Evolutionary conservation across 257 asterid genomes (phyloP), one percentile per base, ranked within the genome.

Genomic region (Vinca minor): DNA sequence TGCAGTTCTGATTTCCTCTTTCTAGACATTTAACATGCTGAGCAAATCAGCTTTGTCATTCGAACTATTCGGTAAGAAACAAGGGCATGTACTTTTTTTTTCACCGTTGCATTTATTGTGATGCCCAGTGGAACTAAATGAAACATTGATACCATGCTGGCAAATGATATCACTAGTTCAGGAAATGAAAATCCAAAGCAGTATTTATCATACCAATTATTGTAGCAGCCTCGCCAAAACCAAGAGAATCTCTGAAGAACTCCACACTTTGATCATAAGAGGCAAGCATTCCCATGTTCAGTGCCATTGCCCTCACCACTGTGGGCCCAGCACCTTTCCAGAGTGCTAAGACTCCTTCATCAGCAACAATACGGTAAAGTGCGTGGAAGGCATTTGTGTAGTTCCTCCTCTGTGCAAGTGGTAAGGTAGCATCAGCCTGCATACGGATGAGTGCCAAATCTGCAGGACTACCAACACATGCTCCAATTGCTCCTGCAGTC

Each of bases 251-350:
- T 81, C 68, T 84, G 69, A 66, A 87, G 73, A 87, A 83, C 82
- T 92, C 98, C 17, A 82, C 89, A 72, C 89, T 82, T 76, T 92
- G 98, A 38, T 92, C 98, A 69, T 92, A 92, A 36, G 97, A 92
- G 58, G 98, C 91, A 69, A 92, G 96, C 98, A 92, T 92, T 46
- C 98, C 98, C 98, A 89, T 92, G 79, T 92, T 92, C 49, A 92
- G 85, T 21, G 97, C 96, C 98, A 92, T 92, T 47, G 98, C 98
- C 82, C 98, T 85, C 34, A 92, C 98, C 38, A 92, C 98, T 25
- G 98, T 89, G 8, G 98, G 98, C 62, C 95, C 97, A 4, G 98
- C 97, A 47, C 98, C 98, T 81, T 92, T 92, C 98, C 98, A 92
- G 23, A 89, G 91, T 1, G 98, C 87, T 70, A 85, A 66, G 5